These are phyloP conservation scores for Maudiozyma saulgeensis DNA, from an alignment of 805 yeast species.

Conservation along the genomic window DNA sequence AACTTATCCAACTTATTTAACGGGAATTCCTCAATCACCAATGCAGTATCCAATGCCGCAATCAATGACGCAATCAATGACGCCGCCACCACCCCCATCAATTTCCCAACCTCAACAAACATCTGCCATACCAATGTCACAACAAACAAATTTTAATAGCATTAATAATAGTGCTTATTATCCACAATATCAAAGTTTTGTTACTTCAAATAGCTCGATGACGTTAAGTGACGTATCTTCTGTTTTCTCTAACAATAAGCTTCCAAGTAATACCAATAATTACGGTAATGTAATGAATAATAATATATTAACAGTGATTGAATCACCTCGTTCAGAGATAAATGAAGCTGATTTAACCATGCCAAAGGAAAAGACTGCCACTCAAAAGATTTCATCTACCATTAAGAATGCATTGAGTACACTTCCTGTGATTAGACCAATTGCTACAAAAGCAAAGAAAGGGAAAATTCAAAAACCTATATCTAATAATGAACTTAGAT, in stretches of 20 bases:
- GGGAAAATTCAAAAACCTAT: slow-evolving; percentile 9
- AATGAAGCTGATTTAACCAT: not conserved
- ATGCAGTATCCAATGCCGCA: not conserved
- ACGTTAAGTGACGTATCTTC: slow-evolving; percentile 14
- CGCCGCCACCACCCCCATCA: not conserved
- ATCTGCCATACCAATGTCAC: not conserved
- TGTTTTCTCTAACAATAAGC: slow-evolving; percentile 5
- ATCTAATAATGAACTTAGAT: slow-evolving; percentile 10
- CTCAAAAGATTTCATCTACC: not conserved
- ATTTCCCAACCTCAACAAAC: not conserved
- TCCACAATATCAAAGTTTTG: not conserved
- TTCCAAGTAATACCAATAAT: not conserved
- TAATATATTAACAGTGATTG: slow-evolving; percentile 3
- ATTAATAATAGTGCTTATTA: not conserved
- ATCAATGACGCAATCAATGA: not conserved
- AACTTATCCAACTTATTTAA: slow-evolving; percentile 2
- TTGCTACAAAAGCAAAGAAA: not conserved
- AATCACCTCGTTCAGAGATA: slow-evolving; percentile 4
- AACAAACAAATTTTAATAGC: not conserved
- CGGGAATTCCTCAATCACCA: not conserved
- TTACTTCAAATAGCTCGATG: slow-evolving; percentile 11
- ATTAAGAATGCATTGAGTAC: slow-evolving; percentile 9
- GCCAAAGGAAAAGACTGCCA: not conserved
- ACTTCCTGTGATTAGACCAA: slow-evolving; percentile 8
- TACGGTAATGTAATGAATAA: not conserved